These are phyloP conservation scores for Aspergillus wentii DNA, from an alignment of 495 filamentous ascomycete genomes.

Conservation along the genomic window DNA sequence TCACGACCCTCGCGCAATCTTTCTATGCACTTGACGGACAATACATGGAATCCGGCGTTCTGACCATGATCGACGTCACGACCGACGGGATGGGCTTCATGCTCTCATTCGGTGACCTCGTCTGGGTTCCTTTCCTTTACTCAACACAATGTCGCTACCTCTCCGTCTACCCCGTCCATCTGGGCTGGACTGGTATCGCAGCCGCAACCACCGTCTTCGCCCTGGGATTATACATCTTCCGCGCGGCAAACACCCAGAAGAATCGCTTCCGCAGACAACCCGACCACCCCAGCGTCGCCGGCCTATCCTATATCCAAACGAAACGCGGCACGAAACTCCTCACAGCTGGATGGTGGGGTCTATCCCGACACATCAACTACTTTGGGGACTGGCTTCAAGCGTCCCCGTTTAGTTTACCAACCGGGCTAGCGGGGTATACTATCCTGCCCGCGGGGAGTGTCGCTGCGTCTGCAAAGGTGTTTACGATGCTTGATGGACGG, in stretches of 20 bases:
- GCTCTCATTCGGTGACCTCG: slow-evolving; percentile 80
- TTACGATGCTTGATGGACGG: slow-evolving; percentile 35
- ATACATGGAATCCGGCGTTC: slow-evolving; percentile 72
- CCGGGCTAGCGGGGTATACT: slow-evolving; percentile 68
- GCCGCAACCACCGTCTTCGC: slow-evolving; percentile 55
- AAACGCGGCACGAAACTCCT: slow-evolving; percentile 69
- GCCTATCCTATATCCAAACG: slow-evolving; percentile 76
- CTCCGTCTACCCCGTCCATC: slow-evolving; percentile 64
- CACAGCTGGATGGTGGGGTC: slow-evolving; percentile 83
- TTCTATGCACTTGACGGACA: slow-evolving; percentile 72
- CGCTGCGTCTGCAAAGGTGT: slow-evolving; percentile 38
- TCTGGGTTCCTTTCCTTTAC: slow-evolving; percentile 84
- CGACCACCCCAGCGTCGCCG: slow-evolving; percentile 60
- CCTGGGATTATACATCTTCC: slow-evolving; percentile 77
- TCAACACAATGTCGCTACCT: slow-evolving; percentile 74
- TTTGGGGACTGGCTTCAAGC: slow-evolving; percentile 84
- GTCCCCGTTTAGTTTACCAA: slow-evolving; percentile 79
- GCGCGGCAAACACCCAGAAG: slow-evolving; percentile 75
- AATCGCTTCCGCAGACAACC: slow-evolving; percentile 78
- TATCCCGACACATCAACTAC: slow-evolving; percentile 84
- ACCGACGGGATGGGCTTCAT: slow-evolving; percentile 87
- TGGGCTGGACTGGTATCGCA: slow-evolving; percentile 53
- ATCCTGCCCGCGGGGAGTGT: slow-evolving; percentile 40
- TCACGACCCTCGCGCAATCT: slow-evolving; percentile 65
- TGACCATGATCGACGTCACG: slow-evolving; percentile 86